Percentiles rank a stretch among this genome's conserved stretches.
These are phyloP conservation scores for Ceratobasidium sp. DNA, from an alignment of 1,284 basidiomycete genomes.

Conservation along the genomic window DNA sequence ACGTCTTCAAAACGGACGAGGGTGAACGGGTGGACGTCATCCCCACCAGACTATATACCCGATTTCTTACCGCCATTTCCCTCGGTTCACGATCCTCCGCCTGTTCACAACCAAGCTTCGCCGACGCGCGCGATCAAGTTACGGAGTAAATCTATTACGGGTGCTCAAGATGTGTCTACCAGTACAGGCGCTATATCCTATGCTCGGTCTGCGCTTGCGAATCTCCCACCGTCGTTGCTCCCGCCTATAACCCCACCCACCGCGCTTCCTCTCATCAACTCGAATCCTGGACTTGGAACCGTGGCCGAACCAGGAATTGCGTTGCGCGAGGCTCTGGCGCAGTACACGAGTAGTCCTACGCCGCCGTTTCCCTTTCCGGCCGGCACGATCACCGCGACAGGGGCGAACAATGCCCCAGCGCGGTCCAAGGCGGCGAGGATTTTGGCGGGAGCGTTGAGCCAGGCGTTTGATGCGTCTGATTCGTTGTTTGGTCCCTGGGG, in stretches of 20 bases:
- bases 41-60: constrained; percentile 73
- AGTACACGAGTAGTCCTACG: constrained; percentile 16
- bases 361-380: constrained; percentile 27
- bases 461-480: constrained; percentile 40
- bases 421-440: constrained; percentile 33
- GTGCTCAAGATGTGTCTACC: not conserved
- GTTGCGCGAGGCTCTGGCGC: constrained; percentile 22
- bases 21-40: constrained; percentile 64
- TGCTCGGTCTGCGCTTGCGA: constrained; percentile 35
- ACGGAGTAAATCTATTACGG: constrained; percentile 21
- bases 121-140: constrained; percentile 16
- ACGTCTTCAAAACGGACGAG: constrained; percentile 69
- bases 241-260: not conserved
- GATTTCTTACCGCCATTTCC: constrained; percentile 78
- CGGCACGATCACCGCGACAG: not conserved
- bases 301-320: constrained; percentile 13
- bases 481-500: constrained; percentile 42
- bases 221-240: not conserved
- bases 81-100: constrained; percentile 48
- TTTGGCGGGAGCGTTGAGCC: constrained; percentile 25
- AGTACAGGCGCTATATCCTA: constrained; percentile 31
- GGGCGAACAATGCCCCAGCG: not conserved
- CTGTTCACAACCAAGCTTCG: constrained; percentile 48
- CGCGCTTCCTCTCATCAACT: constrained; percentile 9
- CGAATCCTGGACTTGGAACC: constrained; percentile 9